Percentiles rank a stretch among this genome's conserved stretches.
Evolutionary conservation across 441 rosid genomes (phyloP).

Genomic region (Rhodomyrtus psidioides): DNA sequence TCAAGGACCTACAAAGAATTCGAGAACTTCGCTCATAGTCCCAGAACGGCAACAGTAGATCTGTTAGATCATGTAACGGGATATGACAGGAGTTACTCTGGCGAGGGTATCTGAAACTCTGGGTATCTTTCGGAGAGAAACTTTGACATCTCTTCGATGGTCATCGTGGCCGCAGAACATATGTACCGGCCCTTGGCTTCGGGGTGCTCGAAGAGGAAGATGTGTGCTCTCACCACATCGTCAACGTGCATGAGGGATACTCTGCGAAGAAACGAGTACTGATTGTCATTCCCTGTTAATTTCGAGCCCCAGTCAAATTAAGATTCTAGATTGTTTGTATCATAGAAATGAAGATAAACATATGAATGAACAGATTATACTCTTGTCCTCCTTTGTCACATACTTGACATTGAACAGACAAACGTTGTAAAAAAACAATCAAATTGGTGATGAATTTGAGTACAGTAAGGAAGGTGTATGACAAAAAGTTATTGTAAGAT

Average conservation of each 20-base stretch:
- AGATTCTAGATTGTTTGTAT: neutral
- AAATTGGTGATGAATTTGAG: neutral
- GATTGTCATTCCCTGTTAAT: neutral
- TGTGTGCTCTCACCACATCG: neutral
- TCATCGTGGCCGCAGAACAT: neutral
- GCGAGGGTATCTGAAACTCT: constrained; percentile 14
- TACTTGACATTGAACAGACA: neutral
- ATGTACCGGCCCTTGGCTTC: neutral
- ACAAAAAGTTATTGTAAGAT: neutral
- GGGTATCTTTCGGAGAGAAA: constrained; percentile 11
- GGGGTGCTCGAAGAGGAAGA: neutral
- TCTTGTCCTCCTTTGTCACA: neutral
- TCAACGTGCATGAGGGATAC: neutral
- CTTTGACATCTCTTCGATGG: neutral
- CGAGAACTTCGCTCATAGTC: neutral
- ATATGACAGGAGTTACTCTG: constrained; percentile 17
- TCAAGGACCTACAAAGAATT: constrained; percentile 2
- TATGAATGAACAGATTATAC: neutral
- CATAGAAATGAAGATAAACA: neutral
- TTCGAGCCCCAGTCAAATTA: neutral
- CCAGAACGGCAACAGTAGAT: neutral
- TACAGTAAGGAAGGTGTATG: neutral
- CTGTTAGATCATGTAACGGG: neutral
- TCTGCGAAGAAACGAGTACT: neutral
- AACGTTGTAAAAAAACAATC: neutral